Evolutionary conservation across 192 early-diverging fungal species (phyloP).

Genomic region (Allomyces macrogynus): DNA sequence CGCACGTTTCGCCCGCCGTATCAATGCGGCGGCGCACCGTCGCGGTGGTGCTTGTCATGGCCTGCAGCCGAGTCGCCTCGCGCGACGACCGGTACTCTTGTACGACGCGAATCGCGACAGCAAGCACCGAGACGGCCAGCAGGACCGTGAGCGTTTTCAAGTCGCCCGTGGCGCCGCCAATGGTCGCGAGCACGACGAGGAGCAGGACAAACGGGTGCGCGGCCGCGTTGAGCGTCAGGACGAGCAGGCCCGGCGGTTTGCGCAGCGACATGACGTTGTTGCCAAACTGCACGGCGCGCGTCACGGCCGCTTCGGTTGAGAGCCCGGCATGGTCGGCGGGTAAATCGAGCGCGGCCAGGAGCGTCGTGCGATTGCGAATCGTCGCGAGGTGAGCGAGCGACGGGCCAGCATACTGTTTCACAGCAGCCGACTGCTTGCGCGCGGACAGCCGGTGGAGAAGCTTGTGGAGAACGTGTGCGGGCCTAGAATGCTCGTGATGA

Average conservation of each 20-base stretch:
- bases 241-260: not conserved
- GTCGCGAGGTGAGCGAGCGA: no score
- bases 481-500: no score
- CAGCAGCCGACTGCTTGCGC: no score
- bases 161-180: slow-evolving; percentile 11
- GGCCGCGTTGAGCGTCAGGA: slow-evolving; percentile 11
- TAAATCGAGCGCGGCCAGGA: no score
- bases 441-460: no score
- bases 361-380: no score
- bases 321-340: no score
- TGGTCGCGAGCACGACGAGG: slow-evolving; percentile 11
- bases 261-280: not conserved
- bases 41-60: slow-evolving; percentile 13
- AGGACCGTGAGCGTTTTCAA: slow-evolving; percentile 9
- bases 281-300: not conserved
- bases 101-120: not conserved
- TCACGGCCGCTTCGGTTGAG: no score
- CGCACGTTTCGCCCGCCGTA: not conserved
- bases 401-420: no score
- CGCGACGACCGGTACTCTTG: slow-evolving; percentile 15
- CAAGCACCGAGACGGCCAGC: slow-evolving; percentile 8
- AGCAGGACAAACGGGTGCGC: slow-evolving; percentile 23
- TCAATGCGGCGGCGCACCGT: slow-evolving; percentile 12
- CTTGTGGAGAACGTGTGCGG: no score
- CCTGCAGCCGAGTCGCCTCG: slow-evolving; percentile 10